These are phyloP conservation scores for Fusarium bulbicola DNA, from an alignment of 2,329 filamentous ascomycete genomes.

Conservation along the genomic window DNA sequence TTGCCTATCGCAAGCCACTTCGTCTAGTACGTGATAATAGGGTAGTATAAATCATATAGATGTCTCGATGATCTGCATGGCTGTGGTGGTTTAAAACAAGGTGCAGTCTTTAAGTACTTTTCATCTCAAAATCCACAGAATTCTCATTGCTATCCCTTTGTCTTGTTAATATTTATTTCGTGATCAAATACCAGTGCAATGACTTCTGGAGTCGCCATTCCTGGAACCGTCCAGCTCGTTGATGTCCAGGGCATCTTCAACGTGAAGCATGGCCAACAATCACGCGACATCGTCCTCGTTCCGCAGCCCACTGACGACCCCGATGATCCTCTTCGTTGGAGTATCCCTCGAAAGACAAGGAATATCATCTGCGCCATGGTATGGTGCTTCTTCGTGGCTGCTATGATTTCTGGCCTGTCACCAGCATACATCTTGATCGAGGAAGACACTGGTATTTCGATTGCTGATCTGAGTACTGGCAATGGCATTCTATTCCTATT, in stretches of 20 bases:
- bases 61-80: not conserved
- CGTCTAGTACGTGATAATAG: not conserved
- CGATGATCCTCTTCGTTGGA: conserved; percentile 39
- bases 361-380: conserved; percentile 38
- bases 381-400: conserved; percentile 40
- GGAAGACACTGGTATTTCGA: conserved; percentile 38
- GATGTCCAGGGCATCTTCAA: conserved; percentile 28
- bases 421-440: conserved; percentile 39
- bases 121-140: not conserved
- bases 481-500: not conserved
- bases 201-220: conserved; percentile 8
- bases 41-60: not conserved
- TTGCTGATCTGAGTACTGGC: conserved; percentile 33
- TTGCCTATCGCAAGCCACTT: not conserved
- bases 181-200: not conserved
- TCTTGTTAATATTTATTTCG: not conserved
- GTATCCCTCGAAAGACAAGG: conserved; percentile 23
- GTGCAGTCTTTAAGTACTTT: not conserved
- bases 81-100: not conserved
- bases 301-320: conserved; percentile 39
- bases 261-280: conserved; percentile 29
- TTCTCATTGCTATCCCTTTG: too few relatives aligned
- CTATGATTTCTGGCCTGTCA: conserved; percentile 38
- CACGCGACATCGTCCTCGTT: conserved; percentile 31
- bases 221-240: conserved; percentile 36